Evolutionary conservation across 2,329 filamentous ascomycete genomes (phyloP).

Genomic region (Ustilaginoidea virens): DNA sequence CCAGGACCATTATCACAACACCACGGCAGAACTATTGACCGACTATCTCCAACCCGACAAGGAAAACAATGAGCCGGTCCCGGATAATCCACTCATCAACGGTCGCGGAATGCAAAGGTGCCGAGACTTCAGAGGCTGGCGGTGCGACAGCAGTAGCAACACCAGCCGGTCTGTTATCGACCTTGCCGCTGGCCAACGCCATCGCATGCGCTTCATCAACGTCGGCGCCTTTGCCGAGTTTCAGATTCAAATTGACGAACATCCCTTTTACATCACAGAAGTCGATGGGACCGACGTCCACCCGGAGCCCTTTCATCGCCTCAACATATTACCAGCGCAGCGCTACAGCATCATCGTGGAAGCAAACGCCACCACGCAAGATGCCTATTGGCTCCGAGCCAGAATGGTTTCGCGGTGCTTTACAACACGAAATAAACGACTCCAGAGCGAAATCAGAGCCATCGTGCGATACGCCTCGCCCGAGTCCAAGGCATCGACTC

Average conservation of each 20-base stretch:
- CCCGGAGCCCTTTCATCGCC: constrained; percentile 38
- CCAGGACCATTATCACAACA: constrained; percentile 60
- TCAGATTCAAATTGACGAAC: constrained; percentile 55
- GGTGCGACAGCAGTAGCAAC: constrained; percentile 27
- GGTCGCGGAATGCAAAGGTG: constrained; percentile 24
- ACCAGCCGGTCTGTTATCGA: constrained; percentile 25
- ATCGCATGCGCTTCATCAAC: constrained; percentile 54
- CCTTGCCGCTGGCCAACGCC: constrained; percentile 37
- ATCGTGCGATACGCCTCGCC: constrained; percentile 15
- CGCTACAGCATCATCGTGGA: constrained; percentile 53
- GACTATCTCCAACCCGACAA: constrained; percentile 38
- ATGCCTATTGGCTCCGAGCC: constrained; percentile 50
- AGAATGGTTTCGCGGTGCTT: constrained; percentile 26
- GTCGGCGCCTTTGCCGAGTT: constrained; percentile 58
- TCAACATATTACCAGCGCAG: constrained; percentile 56
- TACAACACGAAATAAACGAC: constrained; percentile 13
- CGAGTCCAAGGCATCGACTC: fast-evolving
- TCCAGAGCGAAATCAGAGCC: constrained; percentile 15
- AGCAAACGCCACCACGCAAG: constrained; percentile 35
- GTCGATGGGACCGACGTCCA: constrained; percentile 54
- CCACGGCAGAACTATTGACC: constrained; percentile 31
- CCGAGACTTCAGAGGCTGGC: constrained; percentile 19
- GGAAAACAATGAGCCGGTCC: constrained; percentile 48
- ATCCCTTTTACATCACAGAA: constrained; percentile 49
- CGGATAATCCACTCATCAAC: constrained; percentile 50